Evolutionary conservation across 2,329 filamentous ascomycete genomes (phyloP).

Genomic region (Gaeumannomyces sp.): DNA sequence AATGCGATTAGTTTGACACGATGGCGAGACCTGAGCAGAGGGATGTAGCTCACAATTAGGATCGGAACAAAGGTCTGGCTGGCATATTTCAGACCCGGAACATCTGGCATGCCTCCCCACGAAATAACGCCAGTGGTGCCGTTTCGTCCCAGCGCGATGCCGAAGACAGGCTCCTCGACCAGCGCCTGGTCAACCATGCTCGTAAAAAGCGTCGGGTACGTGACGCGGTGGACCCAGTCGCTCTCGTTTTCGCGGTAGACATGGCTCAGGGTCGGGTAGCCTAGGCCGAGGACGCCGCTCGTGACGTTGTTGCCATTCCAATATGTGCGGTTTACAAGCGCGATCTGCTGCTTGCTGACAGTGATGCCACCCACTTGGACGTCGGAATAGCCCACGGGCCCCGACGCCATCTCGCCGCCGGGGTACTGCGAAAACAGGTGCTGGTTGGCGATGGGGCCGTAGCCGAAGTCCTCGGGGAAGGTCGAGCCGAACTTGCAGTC

Average conservation of each 20-base stretch:
- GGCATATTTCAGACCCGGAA: slow-evolving; percentile 21
- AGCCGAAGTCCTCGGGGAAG: slow-evolving; percentile 32
- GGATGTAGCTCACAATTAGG: slow-evolving; percentile 33
- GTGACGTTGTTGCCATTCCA: slow-evolving; percentile 48
- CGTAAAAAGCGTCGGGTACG: slow-evolving; percentile 43
- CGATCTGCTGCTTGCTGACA: slow-evolving; percentile 40
- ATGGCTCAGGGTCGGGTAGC: slow-evolving; percentile 43
- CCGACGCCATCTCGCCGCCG: slow-evolving; percentile 42
- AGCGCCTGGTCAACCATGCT: slow-evolving; percentile 39
- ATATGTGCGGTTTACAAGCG: slow-evolving; percentile 41
- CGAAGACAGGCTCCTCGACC: slow-evolving; percentile 39
- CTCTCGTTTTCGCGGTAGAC: slow-evolving; percentile 28
- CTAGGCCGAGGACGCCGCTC: slow-evolving; percentile 44
- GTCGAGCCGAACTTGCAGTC: slow-evolving; percentile 36
- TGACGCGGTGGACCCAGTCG: neutral
- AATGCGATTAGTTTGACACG: neutral
- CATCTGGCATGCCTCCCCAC: slow-evolving; percentile 40
- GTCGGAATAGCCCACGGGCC: slow-evolving; percentile 39
- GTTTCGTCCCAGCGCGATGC: slow-evolving; percentile 41
- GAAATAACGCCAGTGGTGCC: slow-evolving; percentile 38
- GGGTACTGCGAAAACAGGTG: slow-evolving; percentile 42
- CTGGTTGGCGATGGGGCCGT: slow-evolving; percentile 31
- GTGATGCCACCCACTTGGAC: slow-evolving; percentile 38
- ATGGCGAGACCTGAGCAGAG: slow-evolving; percentile 9
- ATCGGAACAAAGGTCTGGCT: slow-evolving; percentile 32